Evolutionary conservation across 345 rosid species (phyloP), one percentile per base, ranked within the genome.

Genomic region (Citropsis articulata): DNA sequence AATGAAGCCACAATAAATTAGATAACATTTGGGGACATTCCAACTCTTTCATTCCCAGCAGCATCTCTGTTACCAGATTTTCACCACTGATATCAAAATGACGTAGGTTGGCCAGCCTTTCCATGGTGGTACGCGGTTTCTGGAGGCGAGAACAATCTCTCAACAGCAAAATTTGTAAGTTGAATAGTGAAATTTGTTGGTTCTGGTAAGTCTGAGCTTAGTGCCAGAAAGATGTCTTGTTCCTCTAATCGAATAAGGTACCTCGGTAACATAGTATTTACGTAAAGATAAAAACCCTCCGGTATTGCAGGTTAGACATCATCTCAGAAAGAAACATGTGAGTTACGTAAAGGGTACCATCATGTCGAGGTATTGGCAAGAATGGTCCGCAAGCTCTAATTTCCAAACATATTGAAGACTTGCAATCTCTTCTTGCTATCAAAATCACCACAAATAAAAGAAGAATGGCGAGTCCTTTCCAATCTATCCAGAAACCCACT

Each of bases 51-150:
- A 38, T n/a, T 38, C 71, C 71, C 30, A 38, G 1, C 30, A 50
- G 71, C 71, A 67, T 28, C 35, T 48, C 30, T 21, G 12, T n/a
- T 31, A 78, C 0, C 21, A 31, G 22, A 18, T 28, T 45, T n/a
- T 69, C 19, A 28, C 59, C 59, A 4, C n/a, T 65, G 1, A 72
- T 72, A 38, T 71, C 71, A 62, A 78, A 75, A 50, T 71, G 61
- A 2, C 24, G 62, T 9, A 71, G 40, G 53, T 28, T 50, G 61
- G 9, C 53, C 74, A 53, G 55, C 9, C 31, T 71, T 53, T 21
- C 22, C 72, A 45, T 67, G 16, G 7, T 42, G 55, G 56, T 12
- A 40, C 56, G 22, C 31, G 36, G 16, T 55, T 24, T 68, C 33
- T n/a, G 13, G 30, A 69, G 48, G n/a, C 24, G 4, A 45, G 28